Evolutionary conservation across 2,329 filamentous ascomycete species (phyloP).

Genomic region (Colletotrichum cereale): DNA sequence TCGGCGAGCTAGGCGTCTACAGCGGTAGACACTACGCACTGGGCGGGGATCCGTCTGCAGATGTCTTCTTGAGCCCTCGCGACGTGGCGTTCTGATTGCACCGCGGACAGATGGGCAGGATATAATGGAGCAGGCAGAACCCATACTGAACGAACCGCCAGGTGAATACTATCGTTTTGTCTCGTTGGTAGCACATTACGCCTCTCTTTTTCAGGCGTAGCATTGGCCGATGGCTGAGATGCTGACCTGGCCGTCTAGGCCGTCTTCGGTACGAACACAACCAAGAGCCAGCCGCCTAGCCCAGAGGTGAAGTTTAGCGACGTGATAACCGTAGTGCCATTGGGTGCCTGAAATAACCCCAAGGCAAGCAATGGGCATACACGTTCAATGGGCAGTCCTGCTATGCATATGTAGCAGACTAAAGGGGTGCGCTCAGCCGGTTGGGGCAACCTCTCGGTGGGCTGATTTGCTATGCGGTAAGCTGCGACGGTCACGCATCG

Average conservation of each 20-base stretch:
- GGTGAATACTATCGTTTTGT: constrained; percentile 36
- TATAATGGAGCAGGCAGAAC: constrained; percentile 63
- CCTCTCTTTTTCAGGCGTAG: background rate
- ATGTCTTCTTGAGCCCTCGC: constrained; percentile 58
- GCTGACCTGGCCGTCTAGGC: constrained; percentile 14
- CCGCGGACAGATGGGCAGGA: constrained; percentile 59
- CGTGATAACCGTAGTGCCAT: constrained; percentile 46
- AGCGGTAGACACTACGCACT: constrained; percentile 56
- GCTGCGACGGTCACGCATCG: background rate
- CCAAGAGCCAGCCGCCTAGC: constrained; percentile 55
- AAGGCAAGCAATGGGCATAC: constrained; percentile 54
- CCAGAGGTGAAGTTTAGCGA: constrained; percentile 57
- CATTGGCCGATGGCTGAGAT: background rate
- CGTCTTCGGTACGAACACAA: constrained; percentile 56
- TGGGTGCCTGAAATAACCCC: constrained; percentile 52
- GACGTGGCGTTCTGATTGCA: constrained; percentile 61
- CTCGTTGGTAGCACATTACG: background rate
- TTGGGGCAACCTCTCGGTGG: background rate
- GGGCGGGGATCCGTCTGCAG: constrained; percentile 59
- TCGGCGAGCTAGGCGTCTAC: constrained; percentile 53
- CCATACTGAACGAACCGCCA: constrained; percentile 54
- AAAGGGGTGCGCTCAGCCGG: background rate
- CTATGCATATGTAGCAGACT: constrained; percentile 53
- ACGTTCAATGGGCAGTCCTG: constrained; percentile 58
- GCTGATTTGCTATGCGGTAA: no score